phyloP scores from a whole-genome alignment of 345 rosid species.

The Lepidium sativum region DNA sequence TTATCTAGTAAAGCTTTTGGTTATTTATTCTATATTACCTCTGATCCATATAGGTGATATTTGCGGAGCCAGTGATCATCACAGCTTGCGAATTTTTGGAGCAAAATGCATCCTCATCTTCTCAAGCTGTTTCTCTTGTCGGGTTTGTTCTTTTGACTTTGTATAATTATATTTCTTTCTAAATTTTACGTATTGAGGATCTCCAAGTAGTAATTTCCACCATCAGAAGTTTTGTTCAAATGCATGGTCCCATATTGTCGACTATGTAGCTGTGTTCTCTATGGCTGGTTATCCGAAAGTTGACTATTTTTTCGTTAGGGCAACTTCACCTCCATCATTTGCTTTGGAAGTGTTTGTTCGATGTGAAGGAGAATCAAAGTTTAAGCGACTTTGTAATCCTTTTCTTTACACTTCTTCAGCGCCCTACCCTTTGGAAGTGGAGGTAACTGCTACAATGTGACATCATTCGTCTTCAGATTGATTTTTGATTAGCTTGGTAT shows the following conservation, averaged over 20 bases:
- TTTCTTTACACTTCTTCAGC: constrained; percentile 94
- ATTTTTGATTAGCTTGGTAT: constrained; percentile 4
- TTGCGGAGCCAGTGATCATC: constrained; percentile 86
- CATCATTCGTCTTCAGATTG: neutral
- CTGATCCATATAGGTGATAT: constrained; percentile 50
- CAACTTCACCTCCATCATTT: constrained; percentile 96
- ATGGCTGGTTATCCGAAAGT: constrained; percentile 3
- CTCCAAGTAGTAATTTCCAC: neutral
- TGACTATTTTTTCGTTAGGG: constrained; percentile 42
- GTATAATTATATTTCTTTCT: neutral
- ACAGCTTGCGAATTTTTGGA: constrained; percentile 94
- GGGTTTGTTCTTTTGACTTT: constrained; percentile 46
- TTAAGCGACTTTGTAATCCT: constrained; percentile 96
- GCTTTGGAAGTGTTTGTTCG: constrained; percentile 96
- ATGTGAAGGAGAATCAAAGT: constrained; percentile 86
- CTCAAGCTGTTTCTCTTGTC: constrained; percentile 67
- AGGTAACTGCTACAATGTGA: constrained; percentile 38
- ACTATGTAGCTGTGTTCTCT: neutral
- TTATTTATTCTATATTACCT: neutral
- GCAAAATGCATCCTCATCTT: constrained; percentile 74
- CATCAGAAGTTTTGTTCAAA: neutral
- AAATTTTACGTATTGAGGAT: neutral
- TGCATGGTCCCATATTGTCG: neutral
- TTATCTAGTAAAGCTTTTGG: neutral
- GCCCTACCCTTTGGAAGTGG: constrained; percentile 91